Conservation (phyloP, 2,329 filamentous ascomycete species). For the Aspergillus tubingensis region DNA sequence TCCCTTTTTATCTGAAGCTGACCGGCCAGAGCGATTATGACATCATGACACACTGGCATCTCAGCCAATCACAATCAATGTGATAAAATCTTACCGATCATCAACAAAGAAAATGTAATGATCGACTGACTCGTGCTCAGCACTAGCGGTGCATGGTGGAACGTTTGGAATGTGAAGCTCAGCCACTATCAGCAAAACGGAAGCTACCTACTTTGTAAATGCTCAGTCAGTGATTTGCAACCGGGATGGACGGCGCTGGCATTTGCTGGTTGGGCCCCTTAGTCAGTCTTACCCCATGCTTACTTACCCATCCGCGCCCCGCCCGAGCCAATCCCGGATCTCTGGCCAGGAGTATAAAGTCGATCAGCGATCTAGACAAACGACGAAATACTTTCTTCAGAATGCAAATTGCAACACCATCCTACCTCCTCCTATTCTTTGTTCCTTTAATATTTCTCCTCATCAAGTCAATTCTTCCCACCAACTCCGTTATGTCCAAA, state of each 20-base stretch:
- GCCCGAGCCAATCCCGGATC: neutral
- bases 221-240: constrained; percentile 4
- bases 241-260: neutral
- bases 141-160: neutral
- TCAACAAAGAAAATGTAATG: neutral
- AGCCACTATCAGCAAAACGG: neutral
- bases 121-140: neutral
- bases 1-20: neutral
- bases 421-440: neutral
- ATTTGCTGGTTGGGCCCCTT: neutral
- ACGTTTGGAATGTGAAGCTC: neutral
- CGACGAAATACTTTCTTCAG: neutral
- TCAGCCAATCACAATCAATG: neutral
- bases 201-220: neutral
- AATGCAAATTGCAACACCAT: neutral
- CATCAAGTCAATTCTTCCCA: neutral
- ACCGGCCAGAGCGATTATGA: neutral
- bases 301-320: constrained; percentile 8
- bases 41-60: neutral
- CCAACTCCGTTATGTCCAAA: constrained; percentile 57
- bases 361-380: constrained; percentile 5
- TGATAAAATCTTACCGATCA: neutral
- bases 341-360: constrained; percentile 3
- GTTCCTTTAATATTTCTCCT: neutral
- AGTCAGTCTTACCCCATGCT: constrained; percentile 13